Percentiles rank a stretch among this genome's conserved stretches.
These are phyloP conservation scores for Fusarium udum DNA, from an alignment of 2,329 filamentous ascomycete species.

Conservation along the genomic window DNA sequence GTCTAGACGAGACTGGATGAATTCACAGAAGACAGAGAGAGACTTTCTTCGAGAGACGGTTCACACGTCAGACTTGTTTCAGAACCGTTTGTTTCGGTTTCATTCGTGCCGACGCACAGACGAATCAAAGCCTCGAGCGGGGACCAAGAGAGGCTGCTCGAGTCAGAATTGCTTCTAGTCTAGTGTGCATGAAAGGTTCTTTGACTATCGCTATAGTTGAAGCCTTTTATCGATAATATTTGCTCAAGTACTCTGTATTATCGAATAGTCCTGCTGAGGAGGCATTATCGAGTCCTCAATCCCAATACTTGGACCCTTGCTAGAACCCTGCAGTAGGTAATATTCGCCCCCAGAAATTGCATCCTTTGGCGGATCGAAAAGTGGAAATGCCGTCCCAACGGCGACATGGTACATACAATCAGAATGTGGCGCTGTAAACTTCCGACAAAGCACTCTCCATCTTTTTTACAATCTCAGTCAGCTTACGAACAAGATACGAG, in stretches of 20 bases:
- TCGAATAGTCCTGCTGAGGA: not conserved
- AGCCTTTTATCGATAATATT: not conserved
- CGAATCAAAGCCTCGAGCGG: slow-evolving; percentile 17
- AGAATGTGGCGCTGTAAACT: slow-evolving; percentile 28
- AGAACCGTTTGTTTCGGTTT: slow-evolving; percentile 38
- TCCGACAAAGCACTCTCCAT: slow-evolving; percentile 6
- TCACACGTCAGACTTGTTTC: slow-evolving; percentile 31
- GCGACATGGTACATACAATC: not conserved
- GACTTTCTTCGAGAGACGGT: not conserved
- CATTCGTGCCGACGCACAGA: slow-evolving; percentile 15
- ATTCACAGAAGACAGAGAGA: not conserved
- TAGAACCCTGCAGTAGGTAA: not conserved
- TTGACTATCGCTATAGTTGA: not conserved
- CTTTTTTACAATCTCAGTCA: not conserved
- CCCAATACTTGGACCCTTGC: slow-evolving; percentile 13
- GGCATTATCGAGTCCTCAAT: slow-evolving; percentile 1
- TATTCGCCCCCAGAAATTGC: slow-evolving; percentile 15
- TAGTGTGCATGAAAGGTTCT: not conserved
- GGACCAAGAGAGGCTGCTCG: not conserved
- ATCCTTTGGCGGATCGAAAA: slow-evolving; percentile 32
- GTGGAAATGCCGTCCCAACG: slow-evolving; percentile 20
- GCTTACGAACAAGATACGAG: not conserved
- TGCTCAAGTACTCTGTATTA: not conserved
- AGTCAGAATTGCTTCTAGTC: slow-evolving; percentile 7
- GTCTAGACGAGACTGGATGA: not conserved